These are phyloP conservation scores for Populus pruinosa DNA, from an alignment of 345 rosid species.

Conservation along the genomic window DNA sequence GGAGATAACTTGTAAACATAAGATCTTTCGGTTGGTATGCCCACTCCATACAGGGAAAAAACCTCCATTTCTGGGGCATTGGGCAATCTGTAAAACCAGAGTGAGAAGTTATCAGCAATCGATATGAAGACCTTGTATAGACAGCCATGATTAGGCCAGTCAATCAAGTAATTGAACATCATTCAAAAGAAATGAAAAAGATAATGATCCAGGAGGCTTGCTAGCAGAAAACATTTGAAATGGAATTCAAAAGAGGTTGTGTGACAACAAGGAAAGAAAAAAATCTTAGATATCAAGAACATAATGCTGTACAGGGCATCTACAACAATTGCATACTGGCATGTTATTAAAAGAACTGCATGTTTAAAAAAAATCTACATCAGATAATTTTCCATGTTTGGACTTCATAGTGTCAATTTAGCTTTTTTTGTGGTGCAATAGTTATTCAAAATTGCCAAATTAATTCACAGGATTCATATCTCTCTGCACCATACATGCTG, in stretches of 20 bases:
- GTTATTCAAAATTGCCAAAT: slow-evolving; percentile 4
- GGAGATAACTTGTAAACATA: slow-evolving; percentile 71
- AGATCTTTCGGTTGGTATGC: slow-evolving; percentile 91
- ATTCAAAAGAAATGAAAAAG: neutral
- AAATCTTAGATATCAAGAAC: neutral
- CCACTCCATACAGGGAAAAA: slow-evolving; percentile 84
- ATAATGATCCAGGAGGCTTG: neutral
- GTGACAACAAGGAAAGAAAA: neutral
- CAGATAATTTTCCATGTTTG: neutral
- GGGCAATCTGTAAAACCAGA: slow-evolving; percentile 63
- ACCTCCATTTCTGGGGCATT: slow-evolving; percentile 93
- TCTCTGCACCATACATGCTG: neutral
- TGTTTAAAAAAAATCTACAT: neutral
- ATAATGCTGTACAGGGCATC: neutral
- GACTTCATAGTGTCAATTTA: neutral
- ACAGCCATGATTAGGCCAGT: neutral
- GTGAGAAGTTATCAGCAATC: slow-evolving; percentile 1
- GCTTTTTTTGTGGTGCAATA: neutral
- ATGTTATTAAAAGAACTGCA: neutral
- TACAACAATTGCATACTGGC: neutral
- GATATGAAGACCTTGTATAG: neutral
- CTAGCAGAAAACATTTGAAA: neutral
- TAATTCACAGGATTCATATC: neutral
- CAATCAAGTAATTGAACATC: neutral
- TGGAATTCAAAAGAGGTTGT: neutral